Evolutionary conservation across 2,329 filamentous ascomycete species (phyloP).

Genomic region (Fusarium sublunatum): DNA sequence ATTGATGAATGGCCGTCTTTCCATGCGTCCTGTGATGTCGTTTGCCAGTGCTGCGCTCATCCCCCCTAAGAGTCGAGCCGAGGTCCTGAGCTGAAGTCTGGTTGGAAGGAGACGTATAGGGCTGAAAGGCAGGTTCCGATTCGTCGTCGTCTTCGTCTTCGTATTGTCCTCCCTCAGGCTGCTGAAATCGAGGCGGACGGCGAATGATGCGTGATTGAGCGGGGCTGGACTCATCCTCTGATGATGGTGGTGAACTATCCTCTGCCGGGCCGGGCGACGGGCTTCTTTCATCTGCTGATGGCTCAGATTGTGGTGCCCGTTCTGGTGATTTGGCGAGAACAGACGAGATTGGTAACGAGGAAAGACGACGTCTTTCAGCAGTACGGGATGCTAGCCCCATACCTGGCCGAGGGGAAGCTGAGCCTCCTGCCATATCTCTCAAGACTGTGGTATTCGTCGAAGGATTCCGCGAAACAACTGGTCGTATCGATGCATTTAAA

Average conservation of each 20-base stretch:
- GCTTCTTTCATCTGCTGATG: conserved; percentile 39
- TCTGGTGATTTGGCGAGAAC: conserved; percentile 42
- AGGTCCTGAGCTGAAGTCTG: conserved; percentile 58
- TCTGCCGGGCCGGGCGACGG: conserved; percentile 54
- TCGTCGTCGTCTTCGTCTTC: conserved; percentile 68
- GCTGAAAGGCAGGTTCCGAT: conserved; percentile 66
- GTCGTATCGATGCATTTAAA: conserved; percentile 57
- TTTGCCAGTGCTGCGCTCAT: conserved; percentile 51
- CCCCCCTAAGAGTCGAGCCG: conserved; percentile 64
- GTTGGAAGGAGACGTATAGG: conserved; percentile 54
- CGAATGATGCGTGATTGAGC: conserved; percentile 70
- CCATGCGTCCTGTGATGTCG: conserved; percentile 47
- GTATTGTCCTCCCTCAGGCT: conserved; percentile 52
- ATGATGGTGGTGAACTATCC: conserved; percentile 55
- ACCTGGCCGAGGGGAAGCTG: conserved; percentile 47
- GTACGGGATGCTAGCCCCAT: conserved; percentile 30
- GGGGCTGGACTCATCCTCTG: conserved; percentile 62
- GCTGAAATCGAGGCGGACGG: conserved; percentile 65
- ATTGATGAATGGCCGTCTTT: conserved; percentile 56
- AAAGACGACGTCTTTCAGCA: conserved; percentile 55
- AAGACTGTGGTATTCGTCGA: conserved; percentile 60
- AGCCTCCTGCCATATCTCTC: conserved; percentile 50
- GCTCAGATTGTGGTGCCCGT: conserved; percentile 19
- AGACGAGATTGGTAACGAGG: conserved; percentile 57
- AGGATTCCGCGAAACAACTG: conserved; percentile 59